phyloP scores from a whole-genome alignment of 2,329 filamentous ascomycete genomes.

The Phoma sp. region DNA sequence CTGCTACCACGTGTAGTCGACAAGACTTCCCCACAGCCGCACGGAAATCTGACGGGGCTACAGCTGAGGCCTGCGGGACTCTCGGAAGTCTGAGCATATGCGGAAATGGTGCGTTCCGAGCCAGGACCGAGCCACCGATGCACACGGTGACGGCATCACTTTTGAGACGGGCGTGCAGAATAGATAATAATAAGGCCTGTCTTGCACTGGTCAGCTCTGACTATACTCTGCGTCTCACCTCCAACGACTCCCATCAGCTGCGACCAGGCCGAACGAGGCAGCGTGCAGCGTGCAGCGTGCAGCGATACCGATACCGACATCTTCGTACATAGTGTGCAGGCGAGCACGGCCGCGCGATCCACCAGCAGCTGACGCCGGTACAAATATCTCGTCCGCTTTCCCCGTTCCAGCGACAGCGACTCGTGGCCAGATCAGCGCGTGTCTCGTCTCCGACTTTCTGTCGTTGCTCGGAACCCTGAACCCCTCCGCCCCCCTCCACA shows the following conservation, averaged over 20 bases:
- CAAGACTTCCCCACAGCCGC: constrained; percentile 1
- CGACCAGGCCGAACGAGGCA: constrained; percentile 6
- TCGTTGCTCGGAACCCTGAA: constrained; percentile 14
- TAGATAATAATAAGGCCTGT: constrained; percentile 1
- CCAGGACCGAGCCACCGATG: constrained; percentile 1
- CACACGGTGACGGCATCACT: constrained; percentile 37
- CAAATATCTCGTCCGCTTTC: constrained; percentile 39
- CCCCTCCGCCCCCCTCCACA: constrained; percentile 35
- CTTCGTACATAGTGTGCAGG: no score
- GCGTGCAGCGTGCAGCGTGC: constrained; percentile 2
- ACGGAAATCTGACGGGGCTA: constrained; percentile 7
- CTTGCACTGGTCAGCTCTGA: constrained; percentile 6
- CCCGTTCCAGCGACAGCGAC: constrained; percentile 31
- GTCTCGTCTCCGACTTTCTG: constrained; percentile 21
- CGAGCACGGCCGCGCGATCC: constrained; percentile 24
- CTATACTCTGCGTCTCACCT: constrained; percentile 2
- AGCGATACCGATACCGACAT: neutral
- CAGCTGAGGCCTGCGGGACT: neutral
- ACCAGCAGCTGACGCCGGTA: constrained; percentile 26
- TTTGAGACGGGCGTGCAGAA: constrained; percentile 4
- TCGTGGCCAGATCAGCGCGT: constrained; percentile 27
- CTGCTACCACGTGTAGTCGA: no score
- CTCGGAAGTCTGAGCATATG: neutral
- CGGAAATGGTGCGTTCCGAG: constrained; percentile 26
- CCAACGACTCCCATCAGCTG: constrained; percentile 14